Evolutionary conservation across 1,139 yeast genomes (phyloP), one percentile per base, ranked within the genome.

Genomic region (Geotrichum carabidarum): DNA sequence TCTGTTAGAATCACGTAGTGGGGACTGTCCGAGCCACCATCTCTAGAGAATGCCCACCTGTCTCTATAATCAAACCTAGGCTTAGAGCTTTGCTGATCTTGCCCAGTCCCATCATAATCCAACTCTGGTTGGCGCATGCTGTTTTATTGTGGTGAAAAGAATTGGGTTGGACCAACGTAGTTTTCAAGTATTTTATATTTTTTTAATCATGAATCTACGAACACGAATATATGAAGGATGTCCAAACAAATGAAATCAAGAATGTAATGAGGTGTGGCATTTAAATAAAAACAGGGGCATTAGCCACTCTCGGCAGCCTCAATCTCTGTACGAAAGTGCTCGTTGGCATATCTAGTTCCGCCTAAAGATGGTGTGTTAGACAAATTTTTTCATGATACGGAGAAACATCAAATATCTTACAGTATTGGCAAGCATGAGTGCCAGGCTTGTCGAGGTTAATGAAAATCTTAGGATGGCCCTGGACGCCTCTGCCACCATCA

Each of bases 391-490:
- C 27, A 22, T 3, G 5, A 22, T 18, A 14, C 34, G 17, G 12
- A 30, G 8, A 11, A 30, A 22, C 27, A 22, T 11, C 43, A 32
- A 14, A 4, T 5, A 9, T 58, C 62, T 54, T 54, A 72, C 96
- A 88, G 75, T 88, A 88, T 11, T 87, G 86, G 72, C 95, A 87
- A 34, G 86, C 77, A 57, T 80, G 80, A 34, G 87, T 77, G 60
- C 82, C 80, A 31, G 89, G 84, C 68, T 81, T 83, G 68, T 87
- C 95, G 67, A 87, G 78, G 71, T 86, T 86, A 71, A 88, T 87
- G 69, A 74, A 88, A 40, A 88, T 82, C 71, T 84, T 86, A 50
- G 96, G 96, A 68, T 88, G 96, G 22, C 96, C 96, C 65, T 82
- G 83, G 38, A 80, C 79, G 22, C 88, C 89, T 65, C 77, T 82